Evolutionary conservation across 2,329 filamentous ascomycete species (phyloP), one percentile per base, ranked within the genome.

Genomic region (Colletotrichum sp.): DNA sequence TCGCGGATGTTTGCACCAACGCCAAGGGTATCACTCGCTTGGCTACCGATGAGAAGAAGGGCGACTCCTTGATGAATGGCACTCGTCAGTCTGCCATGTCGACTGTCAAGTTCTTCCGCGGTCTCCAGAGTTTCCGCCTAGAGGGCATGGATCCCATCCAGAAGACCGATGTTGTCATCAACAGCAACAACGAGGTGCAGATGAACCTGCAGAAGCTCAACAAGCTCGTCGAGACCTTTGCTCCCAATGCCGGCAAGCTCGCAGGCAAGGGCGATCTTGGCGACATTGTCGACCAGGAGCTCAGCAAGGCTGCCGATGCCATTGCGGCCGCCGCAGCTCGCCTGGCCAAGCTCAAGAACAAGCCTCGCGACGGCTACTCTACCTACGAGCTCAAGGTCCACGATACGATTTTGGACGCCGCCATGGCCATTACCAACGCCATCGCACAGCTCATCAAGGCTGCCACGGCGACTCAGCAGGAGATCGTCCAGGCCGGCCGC

Each of bases 381-480:
- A 98, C 96, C 0, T 99, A 99, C 85, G 96, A 99, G 86, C 92
- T 99, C 78, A 95, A 95, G 84, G 98, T 99, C 80, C 95, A 98
- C 86, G 97, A 99, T 83, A 95, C 94, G 2, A 99, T 99, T 79
- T 90, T 99, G 64, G 95, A 98, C 81, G 96, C 97, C 7, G 97
- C 97, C 3, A 94, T 95, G 81, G 96, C 96, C 3, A 96, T 99
- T 79, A 99, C 97, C 7, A 96, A 94, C 79, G 97, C 97, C 48
- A 99, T 99, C 81, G 95, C 95, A 0, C 94, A 95, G 83, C 91
- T 99, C 74, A 99, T 99, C 89, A 96, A 97, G 85, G 97, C 97
- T 1, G 97, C 97, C 8, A 98, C 96, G 0, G 93, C 91, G 21
- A 98, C 96, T 3, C 97, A 99, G 84, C 93, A 98, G 83, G 97